Evolutionary conservation across 805 yeast species (phyloP).

Genomic region (Kodamaea neixiangensis): DNA sequence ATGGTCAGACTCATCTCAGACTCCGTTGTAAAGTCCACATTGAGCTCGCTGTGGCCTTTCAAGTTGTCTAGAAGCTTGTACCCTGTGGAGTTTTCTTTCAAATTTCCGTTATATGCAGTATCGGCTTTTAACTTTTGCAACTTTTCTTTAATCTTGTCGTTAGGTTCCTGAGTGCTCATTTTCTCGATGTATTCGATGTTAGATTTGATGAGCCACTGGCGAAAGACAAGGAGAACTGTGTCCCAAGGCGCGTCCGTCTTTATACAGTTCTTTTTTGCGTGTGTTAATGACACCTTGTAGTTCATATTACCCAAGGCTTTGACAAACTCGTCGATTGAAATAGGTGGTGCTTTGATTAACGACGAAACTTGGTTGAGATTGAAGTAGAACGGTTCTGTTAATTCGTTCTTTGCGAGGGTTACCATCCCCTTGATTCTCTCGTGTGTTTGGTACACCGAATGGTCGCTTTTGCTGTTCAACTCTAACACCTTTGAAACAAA

Average conservation of each 20-base stretch:
- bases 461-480: slow-evolving; percentile 52
- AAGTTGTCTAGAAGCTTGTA: slow-evolving; percentile 53
- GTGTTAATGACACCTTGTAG: slow-evolving; percentile 80
- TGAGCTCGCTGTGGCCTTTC: slow-evolving; percentile 25
- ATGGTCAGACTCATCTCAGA: slow-evolving; percentile 60
- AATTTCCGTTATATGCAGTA: slow-evolving; percentile 42
- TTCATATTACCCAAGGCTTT: slow-evolving; percentile 88
- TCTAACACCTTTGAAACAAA: slow-evolving; percentile 67
- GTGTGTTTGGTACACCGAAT: slow-evolving; percentile 69
- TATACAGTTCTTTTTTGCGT: slow-evolving; percentile 80
- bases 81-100: slow-evolving; percentile 48
- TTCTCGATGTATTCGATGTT: slow-evolving; percentile 31
- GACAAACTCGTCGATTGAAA: slow-evolving; percentile 68
- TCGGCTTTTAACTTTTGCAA: slow-evolving; percentile 19
- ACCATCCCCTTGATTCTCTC: slow-evolving; percentile 92
- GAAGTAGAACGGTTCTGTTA: slow-evolving; percentile 73
- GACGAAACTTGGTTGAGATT: slow-evolving; percentile 77
- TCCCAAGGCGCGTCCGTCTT: slow-evolving; percentile 92
- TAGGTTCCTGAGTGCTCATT: slow-evolving; percentile 16
- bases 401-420: slow-evolving; percentile 75
- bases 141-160: slow-evolving; percentile 21
- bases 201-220: slow-evolving; percentile 52
- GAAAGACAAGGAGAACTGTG: slow-evolving; percentile 69
- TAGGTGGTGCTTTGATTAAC: slow-evolving; percentile 77
- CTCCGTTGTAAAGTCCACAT: slow-evolving; percentile 58